Evolutionary conservation across 169 alveolate genomes (phyloP).

Genomic region (Cryptosporidium bovis): DNA sequence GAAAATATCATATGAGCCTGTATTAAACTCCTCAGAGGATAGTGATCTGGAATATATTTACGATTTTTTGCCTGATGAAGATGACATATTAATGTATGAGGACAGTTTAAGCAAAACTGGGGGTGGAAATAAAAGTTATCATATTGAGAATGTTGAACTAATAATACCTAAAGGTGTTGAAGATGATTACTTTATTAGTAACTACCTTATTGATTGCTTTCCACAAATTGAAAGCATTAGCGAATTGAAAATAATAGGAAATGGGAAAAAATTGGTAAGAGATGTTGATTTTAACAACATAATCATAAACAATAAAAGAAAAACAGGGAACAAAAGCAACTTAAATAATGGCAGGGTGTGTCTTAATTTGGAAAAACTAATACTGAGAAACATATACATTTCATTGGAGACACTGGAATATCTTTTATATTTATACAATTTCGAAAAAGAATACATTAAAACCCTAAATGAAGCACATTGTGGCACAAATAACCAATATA

Average conservation of each 20-base stretch:
- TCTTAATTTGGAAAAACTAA: background rate
- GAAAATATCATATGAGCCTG: too few relatives aligned
- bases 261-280: background rate
- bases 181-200: background rate
- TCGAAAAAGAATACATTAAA: too few relatives aligned
- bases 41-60: too few relatives aligned
- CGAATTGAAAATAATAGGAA: conserved; percentile 9
- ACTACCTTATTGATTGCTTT: conserved; percentile 13
- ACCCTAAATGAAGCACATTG: too few relatives aligned
- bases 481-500: too few relatives aligned
- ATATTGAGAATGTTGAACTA: conserved; percentile 24
- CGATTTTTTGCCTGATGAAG: too few relatives aligned
- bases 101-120: too few relatives aligned
- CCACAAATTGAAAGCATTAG: conserved; percentile 8
- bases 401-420: conserved; percentile 32
- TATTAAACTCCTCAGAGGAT: too few relatives aligned
- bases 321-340: too few relatives aligned
- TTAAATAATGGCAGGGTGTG: background rate
- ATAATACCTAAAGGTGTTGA: conserved; percentile 10
- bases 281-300: background rate
- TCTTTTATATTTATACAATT: background rate
- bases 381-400: conserved; percentile 17
- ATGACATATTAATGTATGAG: too few relatives aligned
- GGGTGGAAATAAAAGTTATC: too few relatives aligned
- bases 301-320: background rate